These are phyloP conservation scores for Fraxinus sp. DNA, from an alignment of 305 asterid species.

Conservation along the genomic window DNA sequence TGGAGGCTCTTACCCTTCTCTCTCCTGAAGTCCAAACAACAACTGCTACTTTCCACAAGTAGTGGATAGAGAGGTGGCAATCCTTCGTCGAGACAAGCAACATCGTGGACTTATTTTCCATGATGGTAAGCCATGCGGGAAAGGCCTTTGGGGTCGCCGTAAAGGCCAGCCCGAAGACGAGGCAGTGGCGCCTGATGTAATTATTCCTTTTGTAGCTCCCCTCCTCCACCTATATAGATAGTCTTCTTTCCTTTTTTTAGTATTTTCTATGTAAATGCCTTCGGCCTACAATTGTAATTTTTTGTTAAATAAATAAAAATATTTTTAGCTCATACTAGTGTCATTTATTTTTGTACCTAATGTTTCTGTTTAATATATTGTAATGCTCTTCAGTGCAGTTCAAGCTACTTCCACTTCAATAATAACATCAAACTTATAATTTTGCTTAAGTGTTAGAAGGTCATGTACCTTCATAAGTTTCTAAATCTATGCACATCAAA, in stretches of 20 bases:
- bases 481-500: too few relatives aligned
- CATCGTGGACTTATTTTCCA: background rate
- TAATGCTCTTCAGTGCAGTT: too few relatives aligned
- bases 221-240: background rate
- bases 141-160: background rate
- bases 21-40: background rate
- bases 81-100: too few relatives aligned
- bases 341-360: too few relatives aligned
- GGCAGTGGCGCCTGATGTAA: background rate
- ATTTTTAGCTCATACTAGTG: too few relatives aligned
- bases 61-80: too few relatives aligned
- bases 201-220: background rate
- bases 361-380: too few relatives aligned
- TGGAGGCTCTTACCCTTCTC: background rate
- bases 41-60: background rate
- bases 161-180: background rate
- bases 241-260: background rate
- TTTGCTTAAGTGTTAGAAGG: too few relatives aligned
- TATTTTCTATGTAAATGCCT: background rate
- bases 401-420: too few relatives aligned
- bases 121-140: background rate
- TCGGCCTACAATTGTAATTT: background rate
- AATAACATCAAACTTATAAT: too few relatives aligned
- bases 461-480: too few relatives aligned
- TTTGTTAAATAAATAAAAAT: too few relatives aligned